Percentiles rank a stretch among this genome's conserved stretches.
These are phyloP conservation scores for Pyricularia pennisetigena DNA, from an alignment of 2,329 filamentous ascomycete species.

Conservation along the genomic window DNA sequence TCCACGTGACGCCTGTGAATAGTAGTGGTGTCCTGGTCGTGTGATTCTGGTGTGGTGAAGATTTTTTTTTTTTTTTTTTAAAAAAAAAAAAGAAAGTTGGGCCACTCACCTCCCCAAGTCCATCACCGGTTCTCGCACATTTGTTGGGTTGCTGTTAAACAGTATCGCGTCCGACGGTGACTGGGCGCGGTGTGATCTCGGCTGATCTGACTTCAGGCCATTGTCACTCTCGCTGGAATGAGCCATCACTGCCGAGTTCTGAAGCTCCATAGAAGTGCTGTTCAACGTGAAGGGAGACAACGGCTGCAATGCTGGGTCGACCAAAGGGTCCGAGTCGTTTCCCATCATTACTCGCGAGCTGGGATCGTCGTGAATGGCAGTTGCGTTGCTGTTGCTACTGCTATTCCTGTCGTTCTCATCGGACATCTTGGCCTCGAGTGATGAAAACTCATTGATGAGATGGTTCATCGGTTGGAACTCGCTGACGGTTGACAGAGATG, in stretches of 20 bases:
- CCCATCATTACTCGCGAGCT: neutral
- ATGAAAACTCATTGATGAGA: slow-evolving; percentile 24
- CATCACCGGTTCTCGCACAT: slow-evolving; percentile 2
- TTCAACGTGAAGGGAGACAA: slow-evolving; percentile 1
- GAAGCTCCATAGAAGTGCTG: neutral
- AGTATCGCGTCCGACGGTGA: slow-evolving; percentile 12
- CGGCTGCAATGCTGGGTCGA: neutral
- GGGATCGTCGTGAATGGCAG: neutral
- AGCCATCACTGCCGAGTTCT: neutral
- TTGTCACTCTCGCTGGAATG: slow-evolving; percentile 6
- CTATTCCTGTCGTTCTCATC: slow-evolving; percentile 3
- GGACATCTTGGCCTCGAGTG: slow-evolving; percentile 25
- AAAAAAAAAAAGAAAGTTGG: neutral
- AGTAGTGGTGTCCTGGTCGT: neutral
- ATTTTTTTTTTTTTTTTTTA: no score
- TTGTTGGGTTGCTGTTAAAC: neutral
- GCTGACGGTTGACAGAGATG: slow-evolving; percentile 41
- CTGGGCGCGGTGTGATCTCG: slow-evolving; percentile 3
- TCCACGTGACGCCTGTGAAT: neutral
- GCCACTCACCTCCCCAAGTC: slow-evolving; percentile 8
- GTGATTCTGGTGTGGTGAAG: no score
- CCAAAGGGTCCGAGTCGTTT: neutral
- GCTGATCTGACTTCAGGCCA: neutral
- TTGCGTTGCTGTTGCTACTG: neutral
- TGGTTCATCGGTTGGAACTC: slow-evolving; percentile 25